phyloP scores from a whole-genome alignment of 805 yeast genomes.

The Tanozyma kutaoensis region DNA sequence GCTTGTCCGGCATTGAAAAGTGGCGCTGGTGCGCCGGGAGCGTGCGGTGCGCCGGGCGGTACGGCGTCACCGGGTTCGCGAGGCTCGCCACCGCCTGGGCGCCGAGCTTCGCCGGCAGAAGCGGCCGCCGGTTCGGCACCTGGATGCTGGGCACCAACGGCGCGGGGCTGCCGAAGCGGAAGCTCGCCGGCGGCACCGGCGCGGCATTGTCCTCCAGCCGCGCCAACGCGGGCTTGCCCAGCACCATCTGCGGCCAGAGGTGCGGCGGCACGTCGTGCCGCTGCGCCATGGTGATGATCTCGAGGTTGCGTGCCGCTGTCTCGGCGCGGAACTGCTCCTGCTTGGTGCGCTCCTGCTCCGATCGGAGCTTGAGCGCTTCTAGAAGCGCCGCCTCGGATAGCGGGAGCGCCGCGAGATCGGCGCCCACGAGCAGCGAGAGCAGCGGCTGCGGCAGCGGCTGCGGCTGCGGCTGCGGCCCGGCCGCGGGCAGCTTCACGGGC shows the following conservation, averaged over 20 bases:
- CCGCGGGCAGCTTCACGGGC: background rate
- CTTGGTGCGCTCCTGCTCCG: slow-evolving; percentile 71
- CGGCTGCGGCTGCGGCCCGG: background rate
- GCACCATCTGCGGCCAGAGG: slow-evolving; percentile 49
- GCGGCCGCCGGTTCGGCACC: slow-evolving; percentile 22
- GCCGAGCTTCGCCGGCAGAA: slow-evolving; percentile 61
- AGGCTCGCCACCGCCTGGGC: slow-evolving; percentile 53
- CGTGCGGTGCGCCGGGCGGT: slow-evolving; percentile 10
- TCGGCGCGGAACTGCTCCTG: slow-evolving; percentile 69
- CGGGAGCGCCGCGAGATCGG: background rate
- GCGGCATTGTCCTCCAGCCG: slow-evolving; percentile 16
- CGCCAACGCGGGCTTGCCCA: slow-evolving; percentile 12
- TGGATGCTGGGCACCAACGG: slow-evolving; percentile 1
- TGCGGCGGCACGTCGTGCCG: slow-evolving; percentile 50
- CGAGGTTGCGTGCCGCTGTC: slow-evolving; percentile 41
- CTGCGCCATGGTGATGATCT: slow-evolving; percentile 48
- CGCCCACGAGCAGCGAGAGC: background rate
- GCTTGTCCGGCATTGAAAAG: slow-evolving; percentile 27
- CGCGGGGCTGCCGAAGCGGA: slow-evolving; percentile 19
- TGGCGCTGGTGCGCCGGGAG: slow-evolving; percentile 23
- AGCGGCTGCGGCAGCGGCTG: background rate
- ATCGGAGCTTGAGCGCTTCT: slow-evolving; percentile 43
- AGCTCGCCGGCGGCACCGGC: slow-evolving; percentile 20
- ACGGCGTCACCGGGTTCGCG: slow-evolving; percentile 22
- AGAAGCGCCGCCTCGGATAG: slow-evolving; percentile 9